Percentiles rank a stretch among this genome's conserved stretches.
These are phyloP conservation scores for Cryptococcus sp. DNA, from an alignment of 1,284 basidiomycete genomes.

Conservation along the genomic window DNA sequence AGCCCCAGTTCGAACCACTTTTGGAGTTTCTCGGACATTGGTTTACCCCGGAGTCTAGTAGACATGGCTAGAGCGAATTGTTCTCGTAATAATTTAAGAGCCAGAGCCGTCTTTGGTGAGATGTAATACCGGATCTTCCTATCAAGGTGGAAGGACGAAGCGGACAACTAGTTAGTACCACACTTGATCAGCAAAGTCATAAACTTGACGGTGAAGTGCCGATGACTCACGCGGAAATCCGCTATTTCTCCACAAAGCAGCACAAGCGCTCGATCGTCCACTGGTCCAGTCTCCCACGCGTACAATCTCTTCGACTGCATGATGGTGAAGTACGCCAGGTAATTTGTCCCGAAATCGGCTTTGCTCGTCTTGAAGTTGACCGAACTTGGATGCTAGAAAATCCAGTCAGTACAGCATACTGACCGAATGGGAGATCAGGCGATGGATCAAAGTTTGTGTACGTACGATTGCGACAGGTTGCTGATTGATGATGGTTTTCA, in stretches of 20 bases:
- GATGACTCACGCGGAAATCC: conserved; percentile 73
- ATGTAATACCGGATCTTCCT: conserved; percentile 78
- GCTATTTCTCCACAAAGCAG: conserved; percentile 82
- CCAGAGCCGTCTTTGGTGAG: conserved; percentile 70
- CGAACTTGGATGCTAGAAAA: conserved; percentile 83
- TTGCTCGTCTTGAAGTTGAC: conserved; percentile 73
- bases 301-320: conserved; percentile 69
- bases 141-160: conserved; percentile 75
- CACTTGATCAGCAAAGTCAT: neutral
- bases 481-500: conserved; percentile 86
- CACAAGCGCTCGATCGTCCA: conserved; percentile 79
- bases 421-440: neutral
- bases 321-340: conserved; percentile 84
- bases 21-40: conserved; percentile 62
- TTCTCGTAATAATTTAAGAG: conserved; percentile 75
- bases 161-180: conserved; percentile 60
- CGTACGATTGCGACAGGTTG: conserved; percentile 61
- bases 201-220: neutral
- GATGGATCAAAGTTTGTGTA: neutral
- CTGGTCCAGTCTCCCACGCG: conserved; percentile 93
- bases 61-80: conserved; percentile 67
- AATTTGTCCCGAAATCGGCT: conserved; percentile 71
- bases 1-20: conserved; percentile 72
- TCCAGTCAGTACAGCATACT: too few species aligned
- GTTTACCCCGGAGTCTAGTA: conserved; percentile 60